phyloP scores from a whole-genome alignment of 495 filamentous ascomycete genomes.

The Bacidia rubella region DNA sequence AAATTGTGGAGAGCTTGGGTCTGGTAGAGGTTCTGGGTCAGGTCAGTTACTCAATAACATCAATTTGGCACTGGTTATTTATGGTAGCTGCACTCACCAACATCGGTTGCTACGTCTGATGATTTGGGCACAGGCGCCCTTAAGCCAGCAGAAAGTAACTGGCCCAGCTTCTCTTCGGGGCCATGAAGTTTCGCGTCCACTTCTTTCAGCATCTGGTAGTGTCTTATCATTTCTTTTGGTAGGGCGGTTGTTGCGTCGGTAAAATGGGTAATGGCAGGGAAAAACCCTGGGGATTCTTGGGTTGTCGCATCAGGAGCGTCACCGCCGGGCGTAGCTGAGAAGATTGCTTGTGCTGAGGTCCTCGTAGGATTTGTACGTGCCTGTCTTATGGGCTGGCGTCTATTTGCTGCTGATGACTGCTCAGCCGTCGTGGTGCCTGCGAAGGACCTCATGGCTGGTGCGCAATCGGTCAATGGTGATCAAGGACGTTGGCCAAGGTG shows the following conservation, averaged over 20 bases:
- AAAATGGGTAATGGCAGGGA: constrained; percentile 88
- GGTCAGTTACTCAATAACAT: neutral
- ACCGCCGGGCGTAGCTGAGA: constrained; percentile 22
- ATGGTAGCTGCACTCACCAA: neutral
- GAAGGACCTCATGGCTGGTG: constrained; percentile 14
- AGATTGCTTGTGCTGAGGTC: constrained; percentile 38
- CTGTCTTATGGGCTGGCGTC: constrained; percentile 43
- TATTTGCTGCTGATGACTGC: constrained; percentile 20
- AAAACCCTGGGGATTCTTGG: constrained; percentile 45
- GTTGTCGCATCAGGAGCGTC: constrained; percentile 12
- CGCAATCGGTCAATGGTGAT: constrained; percentile 5
- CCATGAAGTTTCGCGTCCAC: constrained; percentile 78
- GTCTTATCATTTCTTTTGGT: constrained; percentile 83
- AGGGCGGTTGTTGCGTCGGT: constrained; percentile 85
- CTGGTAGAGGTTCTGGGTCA: constrained; percentile 2
- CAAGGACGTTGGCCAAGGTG: neutral
- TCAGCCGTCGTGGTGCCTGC: constrained; percentile 11
- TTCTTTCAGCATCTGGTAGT: constrained; percentile 90
- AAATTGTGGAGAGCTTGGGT: constrained; percentile 14
- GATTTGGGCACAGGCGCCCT: constrained; percentile 32
- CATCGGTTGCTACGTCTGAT: neutral
- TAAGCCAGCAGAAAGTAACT: constrained; percentile 53
- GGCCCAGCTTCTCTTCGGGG: constrained; percentile 46
- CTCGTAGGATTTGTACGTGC: constrained; percentile 49
- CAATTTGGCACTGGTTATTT: no score